A percentile compares a stretch with the other conserved stretches of the same genome.
These are phyloP conservation scores for Dendrocalamus latiflorus DNA, from an alignment of 202 grass and related monocot genomes.

Conservation along the genomic window DNA sequence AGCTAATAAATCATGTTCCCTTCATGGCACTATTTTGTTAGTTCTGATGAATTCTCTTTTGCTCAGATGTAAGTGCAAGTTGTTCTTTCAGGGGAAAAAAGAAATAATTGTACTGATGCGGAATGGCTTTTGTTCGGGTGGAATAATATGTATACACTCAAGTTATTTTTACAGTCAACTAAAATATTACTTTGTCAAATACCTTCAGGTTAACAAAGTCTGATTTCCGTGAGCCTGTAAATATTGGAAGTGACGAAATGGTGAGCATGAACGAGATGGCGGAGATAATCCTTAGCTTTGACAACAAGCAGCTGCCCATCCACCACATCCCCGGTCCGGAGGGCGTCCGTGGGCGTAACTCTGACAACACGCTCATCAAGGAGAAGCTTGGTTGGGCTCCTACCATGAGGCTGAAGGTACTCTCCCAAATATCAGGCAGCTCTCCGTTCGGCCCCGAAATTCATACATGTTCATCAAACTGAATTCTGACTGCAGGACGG, in stretches of 20 bases:
- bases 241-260: slow-evolving; percentile 98
- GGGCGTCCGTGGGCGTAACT: slow-evolving; percentile 82
- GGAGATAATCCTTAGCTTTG: slow-evolving; percentile 73
- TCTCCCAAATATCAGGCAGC: neutral
- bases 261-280: slow-evolving; percentile 99
- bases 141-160: neutral
- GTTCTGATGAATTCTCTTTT: neutral
- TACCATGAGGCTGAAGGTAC: slow-evolving; percentile 84
- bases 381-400: slow-evolving; percentile 98
- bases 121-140: neutral
- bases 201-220: slow-evolving; percentile 75
- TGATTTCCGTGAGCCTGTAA: slow-evolving; percentile 87
- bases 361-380: slow-evolving; percentile 84
- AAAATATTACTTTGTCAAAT: slow-evolving; percentile 5
- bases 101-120: neutral
- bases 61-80: neutral
- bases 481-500: slow-evolving; percentile 52
- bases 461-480: neutral
- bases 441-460: neutral
- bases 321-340: slow-evolving; percentile 82
- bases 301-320: slow-evolving; percentile 70
- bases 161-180: neutral
- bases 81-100: neutral
- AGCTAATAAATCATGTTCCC: neutral
- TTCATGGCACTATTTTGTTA: neutral